Evolutionary conservation across 1,284 basidiomycete species (phyloP).

Genomic region (Moesziomyces sp.): DNA sequence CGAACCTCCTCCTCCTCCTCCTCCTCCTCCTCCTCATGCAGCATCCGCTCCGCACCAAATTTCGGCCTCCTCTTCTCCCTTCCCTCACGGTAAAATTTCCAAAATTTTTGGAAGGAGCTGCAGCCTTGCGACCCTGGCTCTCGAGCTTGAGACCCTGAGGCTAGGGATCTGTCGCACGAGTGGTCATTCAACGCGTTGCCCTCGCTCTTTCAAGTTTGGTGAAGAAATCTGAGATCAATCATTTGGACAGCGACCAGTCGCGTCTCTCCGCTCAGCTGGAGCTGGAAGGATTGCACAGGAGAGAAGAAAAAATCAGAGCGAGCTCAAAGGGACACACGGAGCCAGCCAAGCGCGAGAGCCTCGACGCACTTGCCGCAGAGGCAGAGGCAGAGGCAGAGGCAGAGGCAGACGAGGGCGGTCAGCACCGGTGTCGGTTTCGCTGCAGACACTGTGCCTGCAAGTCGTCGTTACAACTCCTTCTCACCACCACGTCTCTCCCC

Average conservation of each 20-base stretch:
- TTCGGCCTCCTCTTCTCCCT: no score
- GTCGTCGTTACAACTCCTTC: neutral
- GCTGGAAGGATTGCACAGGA: slow-evolving; percentile 1
- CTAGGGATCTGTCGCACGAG: neutral
- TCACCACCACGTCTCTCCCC: slow-evolving; percentile 1
- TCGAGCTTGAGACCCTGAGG: neutral
- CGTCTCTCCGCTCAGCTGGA: no score
- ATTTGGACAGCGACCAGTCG: no score
- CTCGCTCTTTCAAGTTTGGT: neutral
- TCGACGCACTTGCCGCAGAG: neutral
- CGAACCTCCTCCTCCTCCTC: no score
- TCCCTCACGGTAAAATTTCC: slow-evolving; percentile 10
- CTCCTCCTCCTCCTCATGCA: no score
- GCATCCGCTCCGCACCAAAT: no score
- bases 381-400: slow-evolving; percentile 1
- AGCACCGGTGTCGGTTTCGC: neutral
- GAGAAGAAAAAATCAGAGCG: slow-evolving; percentile 4
- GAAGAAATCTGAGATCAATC: neutral
- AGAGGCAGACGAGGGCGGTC: slow-evolving; percentile 1
- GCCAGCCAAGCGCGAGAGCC: slow-evolving; percentile 3
- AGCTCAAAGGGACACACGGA: slow-evolving; percentile 1
- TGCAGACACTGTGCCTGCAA: neutral
- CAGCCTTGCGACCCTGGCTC: neutral
- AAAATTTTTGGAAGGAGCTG: slow-evolving; percentile 8
- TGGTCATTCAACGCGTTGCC: neutral